Conservation (phyloP, 495 filamentous ascomycete species). For the Entonaema liquescens region DNA sequence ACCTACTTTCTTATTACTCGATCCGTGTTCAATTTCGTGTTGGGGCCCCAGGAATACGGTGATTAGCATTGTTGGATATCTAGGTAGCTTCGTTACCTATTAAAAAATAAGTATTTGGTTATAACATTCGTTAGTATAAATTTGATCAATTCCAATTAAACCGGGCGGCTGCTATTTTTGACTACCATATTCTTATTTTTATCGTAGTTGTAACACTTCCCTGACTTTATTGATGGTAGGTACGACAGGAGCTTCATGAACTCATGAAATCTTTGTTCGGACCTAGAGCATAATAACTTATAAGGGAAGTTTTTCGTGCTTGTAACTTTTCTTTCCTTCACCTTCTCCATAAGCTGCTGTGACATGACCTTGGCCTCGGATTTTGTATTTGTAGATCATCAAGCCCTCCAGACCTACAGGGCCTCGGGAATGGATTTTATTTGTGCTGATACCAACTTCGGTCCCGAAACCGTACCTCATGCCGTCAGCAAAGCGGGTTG, state of each 20-base stretch:
- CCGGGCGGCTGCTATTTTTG: too few relatives aligned
- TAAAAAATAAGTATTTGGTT: background rate
- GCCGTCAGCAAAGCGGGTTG: constrained; percentile 92
- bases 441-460: constrained; percentile 97
- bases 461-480: constrained; percentile 98
- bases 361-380: constrained; percentile 81
- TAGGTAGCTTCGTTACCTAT: background rate
- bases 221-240: too few relatives aligned
- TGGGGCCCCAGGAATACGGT: background rate
- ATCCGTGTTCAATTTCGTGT: background rate
- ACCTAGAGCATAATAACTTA: constrained; percentile 10
- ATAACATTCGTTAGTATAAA: background rate
- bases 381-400: constrained; percentile 95
- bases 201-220: too few relatives aligned
- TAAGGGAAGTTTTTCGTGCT: constrained; percentile 68
- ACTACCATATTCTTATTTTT: too few relatives aligned
- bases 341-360: constrained; percentile 77
- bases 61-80: background rate
- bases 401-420: constrained; percentile 94
- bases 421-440: constrained; percentile 95
- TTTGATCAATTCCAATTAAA: too few relatives aligned
- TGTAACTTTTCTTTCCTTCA: constrained; percentile 70
- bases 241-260: too few relatives aligned
- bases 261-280: too few relatives aligned
- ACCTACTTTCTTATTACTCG: background rate